A percentile compares a stretch with the other conserved stretches of the same genome.
phyloP scores from a whole-genome alignment of 208 protist species.

The Acanthamoeba royreba region DNA sequence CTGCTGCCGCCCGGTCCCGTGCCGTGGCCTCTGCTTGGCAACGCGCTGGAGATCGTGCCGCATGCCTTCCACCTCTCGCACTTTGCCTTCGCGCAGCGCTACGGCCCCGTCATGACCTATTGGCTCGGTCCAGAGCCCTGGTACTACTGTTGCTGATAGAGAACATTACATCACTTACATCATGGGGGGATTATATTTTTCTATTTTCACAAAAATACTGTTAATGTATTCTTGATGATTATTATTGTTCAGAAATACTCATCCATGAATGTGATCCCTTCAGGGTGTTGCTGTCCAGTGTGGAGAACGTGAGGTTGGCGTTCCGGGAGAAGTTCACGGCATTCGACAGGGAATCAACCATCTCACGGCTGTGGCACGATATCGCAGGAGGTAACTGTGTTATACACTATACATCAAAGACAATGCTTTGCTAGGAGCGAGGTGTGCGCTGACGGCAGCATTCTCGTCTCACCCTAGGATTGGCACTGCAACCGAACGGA shows the following conservation, averaged over 20 bases:
- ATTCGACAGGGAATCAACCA: slow-evolving; percentile 14
- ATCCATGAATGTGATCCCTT: no score
- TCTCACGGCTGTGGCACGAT: neutral
- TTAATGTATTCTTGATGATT: no score
- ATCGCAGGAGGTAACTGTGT: neutral
- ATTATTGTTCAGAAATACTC: no score
- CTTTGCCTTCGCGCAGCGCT: neutral
- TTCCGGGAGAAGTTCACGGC: neutral
- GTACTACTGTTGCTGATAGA: neutral
- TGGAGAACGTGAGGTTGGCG: neutral
- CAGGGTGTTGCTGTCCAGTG: neutral
- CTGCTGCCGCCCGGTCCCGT: neutral
- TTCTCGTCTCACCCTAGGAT: neutral
- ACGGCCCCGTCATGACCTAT: neutral
- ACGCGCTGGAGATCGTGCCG: neutral
- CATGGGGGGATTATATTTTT: neutral
- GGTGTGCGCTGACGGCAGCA: neutral
- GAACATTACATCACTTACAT: neutral
- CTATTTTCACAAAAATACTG: no score
- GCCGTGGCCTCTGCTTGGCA: neutral
- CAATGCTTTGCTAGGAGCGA: neutral
- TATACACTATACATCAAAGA: neutral
- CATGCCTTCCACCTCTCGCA: neutral
- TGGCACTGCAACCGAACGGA: neutral
- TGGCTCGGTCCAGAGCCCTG: neutral